Conservation (phyloP, 169 alveolate species). For the Blepharisma undulans region DNA sequence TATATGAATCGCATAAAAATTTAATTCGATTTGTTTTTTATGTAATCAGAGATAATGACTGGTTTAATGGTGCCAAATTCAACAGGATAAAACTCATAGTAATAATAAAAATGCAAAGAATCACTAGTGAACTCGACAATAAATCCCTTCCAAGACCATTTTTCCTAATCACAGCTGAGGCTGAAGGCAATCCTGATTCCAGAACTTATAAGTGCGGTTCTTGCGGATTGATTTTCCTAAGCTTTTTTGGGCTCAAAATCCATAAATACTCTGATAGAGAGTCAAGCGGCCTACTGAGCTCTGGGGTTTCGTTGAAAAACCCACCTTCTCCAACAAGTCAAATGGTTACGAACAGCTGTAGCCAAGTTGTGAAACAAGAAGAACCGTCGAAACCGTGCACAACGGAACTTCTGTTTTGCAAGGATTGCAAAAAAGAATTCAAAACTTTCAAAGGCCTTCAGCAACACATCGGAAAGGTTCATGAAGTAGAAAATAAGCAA, state of each 20-base stretch:
- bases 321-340: background rate
- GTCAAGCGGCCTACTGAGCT: background rate
- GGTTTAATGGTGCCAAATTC: background rate
- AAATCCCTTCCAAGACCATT: background rate
- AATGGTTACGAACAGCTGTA: background rate
- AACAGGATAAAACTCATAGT: background rate
- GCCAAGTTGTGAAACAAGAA: background rate
- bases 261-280: background rate
- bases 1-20: background rate
- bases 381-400: background rate
- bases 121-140: background rate
- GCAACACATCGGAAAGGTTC: constrained; percentile 29
- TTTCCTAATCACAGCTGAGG: background rate
- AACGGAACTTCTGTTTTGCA: background rate
- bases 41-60: background rate
- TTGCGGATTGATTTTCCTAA: background rate
- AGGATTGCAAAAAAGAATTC: constrained; percentile 3
- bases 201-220: background rate
- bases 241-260: background rate
- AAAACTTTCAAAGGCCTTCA: constrained; percentile 1
- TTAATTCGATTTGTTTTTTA: background rate
- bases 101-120: background rate
- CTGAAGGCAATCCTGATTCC: background rate
- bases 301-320: background rate
- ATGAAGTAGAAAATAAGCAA: background rate